These are phyloP conservation scores for Iris pallida DNA, from an alignment of 116 monocot species.

Conservation along the genomic window DNA sequence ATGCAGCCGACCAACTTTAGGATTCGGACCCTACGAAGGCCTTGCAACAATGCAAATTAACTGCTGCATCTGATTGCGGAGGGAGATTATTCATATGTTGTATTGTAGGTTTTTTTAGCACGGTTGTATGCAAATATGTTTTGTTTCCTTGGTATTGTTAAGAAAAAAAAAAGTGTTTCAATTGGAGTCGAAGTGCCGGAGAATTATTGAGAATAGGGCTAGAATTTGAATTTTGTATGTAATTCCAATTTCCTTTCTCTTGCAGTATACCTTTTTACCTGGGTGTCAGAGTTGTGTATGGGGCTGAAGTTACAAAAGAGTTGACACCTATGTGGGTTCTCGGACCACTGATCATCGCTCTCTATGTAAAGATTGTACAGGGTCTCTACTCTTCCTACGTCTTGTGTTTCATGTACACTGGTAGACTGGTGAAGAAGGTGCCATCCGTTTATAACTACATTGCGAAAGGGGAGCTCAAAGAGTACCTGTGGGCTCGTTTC, in stretches of 20 bases:
- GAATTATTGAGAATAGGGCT: too few relatives aligned
- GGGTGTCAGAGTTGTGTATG: conserved; percentile 43
- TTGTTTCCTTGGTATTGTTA: too few relatives aligned
- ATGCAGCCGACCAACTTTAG: too few relatives aligned
- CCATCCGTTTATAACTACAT: conserved; percentile 48
- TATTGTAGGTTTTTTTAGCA: too few relatives aligned
- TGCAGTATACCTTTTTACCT: conserved; percentile 74
- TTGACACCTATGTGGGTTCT: conserved; percentile 67
- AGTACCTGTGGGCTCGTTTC: conserved; percentile 17
- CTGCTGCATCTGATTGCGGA: too few relatives aligned
- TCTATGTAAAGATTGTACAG: conserved; percentile 55
- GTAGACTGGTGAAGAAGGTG: conserved; percentile 33
- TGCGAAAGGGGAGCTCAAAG: conserved; percentile 43
- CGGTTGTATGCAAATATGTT: too few relatives aligned
- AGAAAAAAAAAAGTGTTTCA: too few relatives aligned
- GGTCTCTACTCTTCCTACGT: conserved; percentile 44
- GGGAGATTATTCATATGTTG: too few relatives aligned
- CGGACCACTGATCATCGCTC: conserved; percentile 53
- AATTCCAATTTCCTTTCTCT: neutral
- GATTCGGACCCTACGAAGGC: too few relatives aligned
- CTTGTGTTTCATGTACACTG: conserved; percentile 41
- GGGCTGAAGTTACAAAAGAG: conserved; percentile 61
- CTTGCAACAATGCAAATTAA: too few relatives aligned
- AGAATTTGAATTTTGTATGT: neutral
- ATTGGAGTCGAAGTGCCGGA: too few relatives aligned